Percentiles rank a stretch among this genome's conserved stretches.
Evolutionary conservation across 2,329 filamentous ascomycete species (phyloP).

Genomic region (Fusarium tanahbumbuense): DNA sequence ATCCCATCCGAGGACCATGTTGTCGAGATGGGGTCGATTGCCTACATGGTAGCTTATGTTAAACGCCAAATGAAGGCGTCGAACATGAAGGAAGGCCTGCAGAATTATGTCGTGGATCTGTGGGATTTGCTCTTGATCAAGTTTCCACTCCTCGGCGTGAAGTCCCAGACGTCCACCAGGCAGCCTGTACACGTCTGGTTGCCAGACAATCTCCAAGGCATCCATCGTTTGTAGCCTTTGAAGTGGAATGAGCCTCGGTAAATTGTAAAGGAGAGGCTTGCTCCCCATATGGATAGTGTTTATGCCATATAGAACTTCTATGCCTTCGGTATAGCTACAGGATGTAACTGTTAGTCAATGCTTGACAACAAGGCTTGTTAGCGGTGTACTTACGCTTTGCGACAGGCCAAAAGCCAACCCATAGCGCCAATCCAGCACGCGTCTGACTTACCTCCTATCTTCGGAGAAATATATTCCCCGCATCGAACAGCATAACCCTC

Average conservation of each 20-base stretch:
- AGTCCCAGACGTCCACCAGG: no score
- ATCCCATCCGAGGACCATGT: not conserved
- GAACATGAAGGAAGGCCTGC: not conserved
- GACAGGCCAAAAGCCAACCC: not conserved
- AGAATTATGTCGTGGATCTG: not conserved
- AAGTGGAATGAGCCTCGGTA: no score
- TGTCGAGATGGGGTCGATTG: not conserved
- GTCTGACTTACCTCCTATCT: rapidly evolving
- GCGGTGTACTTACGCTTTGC: not conserved
- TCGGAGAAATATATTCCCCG: rapidly evolving
- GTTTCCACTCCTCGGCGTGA: not conserved
- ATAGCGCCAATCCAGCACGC: not conserved
- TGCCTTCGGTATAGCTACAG: rapidly evolving
- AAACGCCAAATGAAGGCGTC: not conserved
- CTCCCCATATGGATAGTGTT: not conserved
- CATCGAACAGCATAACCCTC: not conserved
- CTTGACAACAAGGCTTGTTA: rapidly evolving
- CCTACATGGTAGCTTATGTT: not conserved
- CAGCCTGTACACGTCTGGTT: no score
- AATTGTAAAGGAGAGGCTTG: no score
- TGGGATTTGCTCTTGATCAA: not conserved
- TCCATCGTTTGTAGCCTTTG: no score
- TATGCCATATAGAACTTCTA: not conserved
- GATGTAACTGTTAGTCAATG: rapidly evolving
- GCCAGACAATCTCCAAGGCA: no score